Evolutionary conservation across 805 yeast genomes (phyloP).

Genomic region (Ogataea sp.): DNA sequence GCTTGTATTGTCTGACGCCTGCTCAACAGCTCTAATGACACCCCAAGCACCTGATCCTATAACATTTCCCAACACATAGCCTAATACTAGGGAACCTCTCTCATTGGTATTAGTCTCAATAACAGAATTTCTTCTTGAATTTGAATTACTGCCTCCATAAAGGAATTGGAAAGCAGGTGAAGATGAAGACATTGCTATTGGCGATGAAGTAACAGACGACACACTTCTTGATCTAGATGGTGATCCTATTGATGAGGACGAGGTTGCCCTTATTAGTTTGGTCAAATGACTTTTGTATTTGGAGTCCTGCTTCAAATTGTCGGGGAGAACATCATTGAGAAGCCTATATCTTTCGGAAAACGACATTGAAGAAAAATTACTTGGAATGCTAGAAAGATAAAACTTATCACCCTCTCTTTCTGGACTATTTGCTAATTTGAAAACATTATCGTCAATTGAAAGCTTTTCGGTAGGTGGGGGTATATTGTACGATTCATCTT

Average conservation of each 20-base stretch:
- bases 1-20: conserved; percentile 6
- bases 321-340: conserved; percentile 21
- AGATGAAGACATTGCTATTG: conserved; percentile 5
- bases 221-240: no score
- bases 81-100: conserved; percentile 59
- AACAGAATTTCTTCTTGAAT: conserved; percentile 1
- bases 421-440: conserved; percentile 21
- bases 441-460: conserved; percentile 10
- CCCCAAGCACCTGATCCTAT: conserved; percentile 94
- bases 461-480: no score
- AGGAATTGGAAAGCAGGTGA: conserved; percentile 16
- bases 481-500: no score
- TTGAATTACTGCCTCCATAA: conserved; percentile 11
- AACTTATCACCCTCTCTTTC: conserved; percentile 31
- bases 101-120: conserved; percentile 35
- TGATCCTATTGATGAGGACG: conserved; percentile 13
- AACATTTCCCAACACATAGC: conserved; percentile 54
- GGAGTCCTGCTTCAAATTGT: conserved; percentile 15
- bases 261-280: conserved; percentile 18
- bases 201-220: no score
- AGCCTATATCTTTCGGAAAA: conserved; percentile 41
- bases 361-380: conserved; percentile 41
- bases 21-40: conserved; percentile 40
- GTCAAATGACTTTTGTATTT: conserved; percentile 23
- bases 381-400: conserved; percentile 36